Base-by-base conservation (phyloP, 1,284 basidiomycete species). In the Phylloboletellus chloephorus region DNA sequence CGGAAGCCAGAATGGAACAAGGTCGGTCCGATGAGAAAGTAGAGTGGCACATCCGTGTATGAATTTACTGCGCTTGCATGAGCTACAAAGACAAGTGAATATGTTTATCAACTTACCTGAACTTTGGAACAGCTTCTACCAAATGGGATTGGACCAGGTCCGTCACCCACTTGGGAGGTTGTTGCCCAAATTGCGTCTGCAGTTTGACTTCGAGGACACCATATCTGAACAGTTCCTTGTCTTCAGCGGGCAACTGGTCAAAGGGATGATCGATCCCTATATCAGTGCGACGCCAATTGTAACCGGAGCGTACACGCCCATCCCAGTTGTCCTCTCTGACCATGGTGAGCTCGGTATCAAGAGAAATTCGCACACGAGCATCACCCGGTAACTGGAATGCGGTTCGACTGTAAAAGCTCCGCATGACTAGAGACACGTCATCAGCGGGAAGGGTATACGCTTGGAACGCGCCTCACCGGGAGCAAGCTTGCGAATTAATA, bases 1-100 rank as follows among this genome's bases (percentile, higher is more conserved):
- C 5, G 92, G 93, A 4, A 98, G 79, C 95, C 95, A 98, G 75
- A 98, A 98, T 4, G 95, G 95, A 12, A 98, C 88, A n/a, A 98
- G 78, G 58, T 98, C 90, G 41, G 98, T 95, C 31, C 95, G 87
- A 61, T 92, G 82, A 24, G 94, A 90, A 7, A 98, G 67, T 0
- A 98, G 72, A 0, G 92, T 95, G 1, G 95, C 87, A 58, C 95
- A 98, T 19, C 95, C 95, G 60, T 98, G 95, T 51, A 98, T 96
- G 63, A 98, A 98, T 79, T 95, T 95, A 65, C 89, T 52, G 32
- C 26, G 31, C 24, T 23, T 16, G 29, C n/a, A 22, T 64, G 16
- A 64, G 50, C 12, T 32, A 13, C 15, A 17, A 28, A 16, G 4
- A 32, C 29, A 24, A 39, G 7, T 13, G 8, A 31, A 12, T 13